Percentiles rank a stretch among this genome's conserved stretches.
Evolutionary conservation across 805 yeast species (phyloP).

Genomic region (Sugiyamaella valdiviana): DNA sequence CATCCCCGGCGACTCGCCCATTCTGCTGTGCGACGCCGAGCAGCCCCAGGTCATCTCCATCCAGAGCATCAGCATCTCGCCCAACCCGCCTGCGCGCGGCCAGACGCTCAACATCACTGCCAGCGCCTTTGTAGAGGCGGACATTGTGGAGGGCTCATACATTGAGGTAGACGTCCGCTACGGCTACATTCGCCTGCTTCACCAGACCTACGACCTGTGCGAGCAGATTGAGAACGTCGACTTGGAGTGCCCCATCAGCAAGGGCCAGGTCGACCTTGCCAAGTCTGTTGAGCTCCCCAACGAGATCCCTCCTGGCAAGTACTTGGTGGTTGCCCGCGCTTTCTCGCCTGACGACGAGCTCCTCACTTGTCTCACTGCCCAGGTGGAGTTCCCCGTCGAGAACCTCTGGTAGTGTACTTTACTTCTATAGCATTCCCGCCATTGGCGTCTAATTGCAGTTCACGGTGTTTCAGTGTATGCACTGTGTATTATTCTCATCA

Average conservation of each 20-base stretch:
- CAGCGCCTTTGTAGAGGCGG: constrained; percentile 50
- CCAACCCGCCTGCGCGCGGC: constrained; percentile 91
- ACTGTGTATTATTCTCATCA: background rate
- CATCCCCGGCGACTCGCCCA: constrained; percentile 87
- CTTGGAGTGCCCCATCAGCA: constrained; percentile 71
- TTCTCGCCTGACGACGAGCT: constrained; percentile 76
- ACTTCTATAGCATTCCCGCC: too few relatives aligned
- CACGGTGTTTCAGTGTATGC: background rate
- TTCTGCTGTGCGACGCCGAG: constrained; percentile 64
- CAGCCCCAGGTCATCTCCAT: constrained; percentile 60
- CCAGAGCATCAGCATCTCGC: constrained; percentile 53
- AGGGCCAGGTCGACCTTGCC: constrained; percentile 59
- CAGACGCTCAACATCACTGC: constrained; percentile 74
- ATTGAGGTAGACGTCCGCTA: constrained; percentile 90
- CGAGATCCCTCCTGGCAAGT: constrained; percentile 94
- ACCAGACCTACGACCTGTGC: constrained; percentile 90
- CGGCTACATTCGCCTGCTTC: constrained; percentile 82
- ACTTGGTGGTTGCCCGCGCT: constrained; percentile 82
- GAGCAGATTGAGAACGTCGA: constrained; percentile 80
- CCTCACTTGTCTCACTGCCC: constrained; percentile 68
- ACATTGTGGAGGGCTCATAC: constrained; percentile 78
- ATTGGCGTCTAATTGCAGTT: background rate
- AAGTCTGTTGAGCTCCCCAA: constrained; percentile 79
- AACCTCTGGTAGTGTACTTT: background rate
- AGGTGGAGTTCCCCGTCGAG: constrained; percentile 35